A percentile compares a stretch with the other conserved stretches of the same genome.
phyloP scores from a whole-genome alignment of 202 grass and related monocot genomes.

The Zoysia matrella region DNA sequence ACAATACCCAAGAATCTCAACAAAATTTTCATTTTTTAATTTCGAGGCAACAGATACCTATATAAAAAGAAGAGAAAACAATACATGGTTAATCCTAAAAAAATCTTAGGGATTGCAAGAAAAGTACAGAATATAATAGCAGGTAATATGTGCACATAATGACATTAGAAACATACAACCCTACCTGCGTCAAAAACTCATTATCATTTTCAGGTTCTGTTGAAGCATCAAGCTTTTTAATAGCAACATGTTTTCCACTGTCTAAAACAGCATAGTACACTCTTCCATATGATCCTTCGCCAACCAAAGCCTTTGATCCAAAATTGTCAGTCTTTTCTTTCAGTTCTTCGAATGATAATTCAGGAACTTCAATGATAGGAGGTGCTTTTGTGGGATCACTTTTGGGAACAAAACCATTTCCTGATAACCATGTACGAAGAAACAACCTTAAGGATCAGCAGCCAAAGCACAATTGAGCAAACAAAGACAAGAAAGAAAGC shows the following conservation, averaged over 20 bases:
- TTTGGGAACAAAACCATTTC: constrained; percentile 59
- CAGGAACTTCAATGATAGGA: constrained; percentile 73
- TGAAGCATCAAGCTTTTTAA: constrained; percentile 86
- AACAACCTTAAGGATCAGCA: constrained; percentile 16
- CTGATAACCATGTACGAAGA: constrained; percentile 39
- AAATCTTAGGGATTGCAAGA: neutral
- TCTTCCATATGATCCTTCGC: constrained; percentile 91
- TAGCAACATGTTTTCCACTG: constrained; percentile 67
- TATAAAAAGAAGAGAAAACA: constrained; percentile 9
- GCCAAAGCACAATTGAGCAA: constrained; percentile 2
- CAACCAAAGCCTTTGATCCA: constrained; percentile 86
- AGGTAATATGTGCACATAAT: constrained; percentile 12
- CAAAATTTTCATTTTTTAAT: constrained; percentile 85
- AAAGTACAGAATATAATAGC: neutral
- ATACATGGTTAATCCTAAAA: neutral
- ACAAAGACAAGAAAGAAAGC: constrained; percentile 19
- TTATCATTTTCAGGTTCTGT: constrained; percentile 69
- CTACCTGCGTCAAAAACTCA: constrained; percentile 86
- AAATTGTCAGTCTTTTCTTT: constrained; percentile 91
- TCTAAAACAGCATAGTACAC: constrained; percentile 81
- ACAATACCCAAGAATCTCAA: constrained; percentile 94
- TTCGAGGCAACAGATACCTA: constrained; percentile 78
- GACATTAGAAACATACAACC: neutral
- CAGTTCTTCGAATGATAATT: constrained; percentile 73
- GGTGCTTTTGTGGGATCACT: constrained; percentile 53